Evolutionary conservation across 2,329 filamentous ascomycete species (phyloP).

Genomic region (Aspergillus thermomutatus): DNA sequence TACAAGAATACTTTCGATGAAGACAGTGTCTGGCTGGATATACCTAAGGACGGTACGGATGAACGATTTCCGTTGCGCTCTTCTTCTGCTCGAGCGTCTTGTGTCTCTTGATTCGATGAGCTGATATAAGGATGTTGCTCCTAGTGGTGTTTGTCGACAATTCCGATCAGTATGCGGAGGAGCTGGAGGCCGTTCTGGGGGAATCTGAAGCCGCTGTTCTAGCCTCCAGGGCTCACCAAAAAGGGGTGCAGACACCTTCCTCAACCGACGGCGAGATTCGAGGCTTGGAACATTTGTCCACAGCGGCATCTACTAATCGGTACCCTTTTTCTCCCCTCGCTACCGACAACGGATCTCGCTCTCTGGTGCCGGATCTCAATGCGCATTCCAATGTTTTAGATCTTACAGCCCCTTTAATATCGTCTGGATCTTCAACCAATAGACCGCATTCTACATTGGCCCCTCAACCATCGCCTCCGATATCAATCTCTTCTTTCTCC

Average conservation of each 20-base stretch:
- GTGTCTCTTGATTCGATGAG: neutral
- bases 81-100: neutral
- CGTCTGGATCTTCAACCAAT: slow-evolving; percentile 32
- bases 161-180: slow-evolving; percentile 59
- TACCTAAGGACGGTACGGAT: slow-evolving; percentile 54
- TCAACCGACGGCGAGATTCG: slow-evolving; percentile 40
- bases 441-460: slow-evolving; percentile 31
- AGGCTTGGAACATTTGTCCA: slow-evolving; percentile 54
- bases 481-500: slow-evolving; percentile 37
- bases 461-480: slow-evolving; percentile 40
- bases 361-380: slow-evolving; percentile 12
- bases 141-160: slow-evolving; percentile 61
- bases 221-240: slow-evolving; percentile 29
- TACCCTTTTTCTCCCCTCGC: slow-evolving; percentile 26
- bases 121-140: slow-evolving; percentile 5
- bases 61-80: neutral
- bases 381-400: slow-evolving; percentile 15
- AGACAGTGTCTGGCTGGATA: slow-evolving; percentile 60
- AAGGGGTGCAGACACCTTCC: slow-evolving; percentile 21
- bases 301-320: slow-evolving; percentile 46
- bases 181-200: slow-evolving; percentile 36
- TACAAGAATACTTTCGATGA: slow-evolving; percentile 64
- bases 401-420: slow-evolving; percentile 13
- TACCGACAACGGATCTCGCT: slow-evolving; percentile 23
- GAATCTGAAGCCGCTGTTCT: slow-evolving; percentile 30